Evolutionary conservation across 2,329 filamentous ascomycete species (phyloP), one percentile per base, ranked within the genome.

Genomic region (Eutypa lata): DNA sequence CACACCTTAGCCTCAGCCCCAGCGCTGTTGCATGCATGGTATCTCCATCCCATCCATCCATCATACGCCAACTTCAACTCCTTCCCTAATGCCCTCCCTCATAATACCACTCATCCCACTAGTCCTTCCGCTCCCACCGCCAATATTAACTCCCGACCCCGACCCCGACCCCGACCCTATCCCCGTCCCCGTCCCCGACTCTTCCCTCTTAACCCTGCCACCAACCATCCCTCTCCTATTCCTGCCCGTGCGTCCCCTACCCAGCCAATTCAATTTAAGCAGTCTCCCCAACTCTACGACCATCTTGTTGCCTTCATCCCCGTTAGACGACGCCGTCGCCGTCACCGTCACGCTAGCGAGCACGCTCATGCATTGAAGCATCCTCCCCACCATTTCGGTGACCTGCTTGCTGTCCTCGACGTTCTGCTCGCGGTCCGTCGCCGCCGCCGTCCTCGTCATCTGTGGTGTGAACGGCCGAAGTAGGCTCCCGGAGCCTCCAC

Each of bases 261-360:
- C 93, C 1, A 99, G 80, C 94, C 94, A 99, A 70, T 99, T 99
- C 64, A 97, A 84, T 73, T 97, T 99, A 56, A 99, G 76, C 62
- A 94, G 86, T 66, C 90, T 88, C 53, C 88, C 91, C 57, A 99
- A 75, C 64, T 92, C 83, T 56, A 93, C 88, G 64, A 97, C 88
- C 71, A 88, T 90, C 52, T 80, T 81, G 66, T 93, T 90, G 1
- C 83, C 80, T 37, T 88, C 84, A 58, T 95, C 90, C 10, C 40
- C 31, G 26, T 31, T 43, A 4, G 64, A 84, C 55, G 26, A 43
- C 56, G n/a, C 46, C 26, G 42, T 38, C 62, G 65, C 59, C 60
- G 45, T 65, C 68, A 21, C 44, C 14, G 53, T 47, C 24, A 96
- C 82, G 56, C 86, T 87, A 3, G 90, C 89, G 21, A 99, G 77